Conservation (phyloP, 192 early-diverging fungal genomes). For the Backusella luteola region DNA sequence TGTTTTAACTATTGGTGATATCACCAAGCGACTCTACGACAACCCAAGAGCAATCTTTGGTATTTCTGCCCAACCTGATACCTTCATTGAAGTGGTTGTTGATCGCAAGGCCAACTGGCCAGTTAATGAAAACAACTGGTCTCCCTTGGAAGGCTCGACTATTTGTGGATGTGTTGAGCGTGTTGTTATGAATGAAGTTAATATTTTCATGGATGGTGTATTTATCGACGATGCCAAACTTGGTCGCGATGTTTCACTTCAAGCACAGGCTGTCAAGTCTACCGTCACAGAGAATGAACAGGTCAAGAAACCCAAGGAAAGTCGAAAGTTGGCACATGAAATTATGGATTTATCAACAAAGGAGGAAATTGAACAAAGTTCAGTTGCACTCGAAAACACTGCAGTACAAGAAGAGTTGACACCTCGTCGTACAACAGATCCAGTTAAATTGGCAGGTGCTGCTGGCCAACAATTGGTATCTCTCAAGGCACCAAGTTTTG, state of each 20-base stretch:
- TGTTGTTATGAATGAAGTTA: slow-evolving; percentile 85
- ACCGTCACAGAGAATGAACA: neutral
- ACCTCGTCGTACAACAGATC: slow-evolving; percentile 3
- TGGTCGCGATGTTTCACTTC: slow-evolving; percentile 48
- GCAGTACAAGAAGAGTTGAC: slow-evolving; percentile 6
- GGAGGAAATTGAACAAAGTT: neutral
- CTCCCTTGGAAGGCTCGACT: slow-evolving; percentile 59
- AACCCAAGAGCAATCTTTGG: slow-evolving; percentile 92
- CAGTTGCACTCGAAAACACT: slow-evolving; percentile 15
- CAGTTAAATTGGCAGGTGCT: slow-evolving; percentile 20
- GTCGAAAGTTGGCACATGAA: neutral
- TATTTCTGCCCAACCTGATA: slow-evolving; percentile 89
- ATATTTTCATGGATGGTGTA: slow-evolving; percentile 83
- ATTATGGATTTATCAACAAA: neutral
- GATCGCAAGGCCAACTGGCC: slow-evolving; percentile 65
- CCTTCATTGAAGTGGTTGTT: slow-evolving; percentile 92
- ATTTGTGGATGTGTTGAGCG: slow-evolving; percentile 80
- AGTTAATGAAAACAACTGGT: slow-evolving; percentile 43
- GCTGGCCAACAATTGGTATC: slow-evolving; percentile 19
- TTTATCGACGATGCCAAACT: slow-evolving; percentile 39
- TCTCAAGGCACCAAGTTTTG: slow-evolving; percentile 15
- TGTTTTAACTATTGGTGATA: slow-evolving; percentile 73
- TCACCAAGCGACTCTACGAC: slow-evolving; percentile 70
- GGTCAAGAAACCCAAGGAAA: neutral
- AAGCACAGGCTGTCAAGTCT: slow-evolving; percentile 34